Base-by-base conservation (phyloP, 2,329 filamentous ascomycete species). In the Pseudogymnoascus verrucosus region DNA sequence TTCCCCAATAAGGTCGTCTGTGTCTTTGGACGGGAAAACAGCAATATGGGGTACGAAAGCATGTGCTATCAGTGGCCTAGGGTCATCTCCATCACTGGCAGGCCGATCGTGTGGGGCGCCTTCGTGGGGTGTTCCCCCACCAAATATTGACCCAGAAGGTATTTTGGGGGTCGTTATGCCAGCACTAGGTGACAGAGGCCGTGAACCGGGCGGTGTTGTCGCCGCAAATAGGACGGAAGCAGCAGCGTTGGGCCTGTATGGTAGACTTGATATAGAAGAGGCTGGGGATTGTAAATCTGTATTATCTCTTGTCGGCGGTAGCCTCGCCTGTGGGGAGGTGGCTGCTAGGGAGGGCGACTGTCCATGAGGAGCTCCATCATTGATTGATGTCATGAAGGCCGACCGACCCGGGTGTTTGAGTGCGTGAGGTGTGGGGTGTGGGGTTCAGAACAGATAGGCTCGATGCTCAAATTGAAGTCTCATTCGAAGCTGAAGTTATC, bases 31-130 rank as follows among this genome's bases (percentile, higher is more conserved):
- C n/a, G 91, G 85, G 69, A 93, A 89, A 28, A 99, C 85, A 5
- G 90, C 90, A 54, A 99, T 86, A 67, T 95, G 90, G 0, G 95
- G 96, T 12, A 93, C 90, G 73, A 96, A 96, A 2, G 92, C 89
- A 65, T 88, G 88, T 62, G 96, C 80, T 47, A 98, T 88, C 60
- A 96, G 78, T 67, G 81, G 82, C 21, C 85, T 74, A 34, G 84
- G 84, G 64, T 87, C 83, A 37, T 71, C 70, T 44, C 67, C 16
- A 44, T 21, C 12, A 64, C 44, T 65, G 60, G 11, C 71, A 70
- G 62, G 63, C 44, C 21, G 67, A 64, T 23, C 47, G 26, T 65
- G 60, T 26, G 70, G 63, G 26, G 66, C 63, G 21, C 65, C 60
- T 10, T 76, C 72, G 12, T 76, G 75, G 34, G 76, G 69, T 21